These are phyloP conservation scores for Glycine tomentella DNA, from an alignment of 306 rosid genomes.

Conservation along the genomic window DNA sequence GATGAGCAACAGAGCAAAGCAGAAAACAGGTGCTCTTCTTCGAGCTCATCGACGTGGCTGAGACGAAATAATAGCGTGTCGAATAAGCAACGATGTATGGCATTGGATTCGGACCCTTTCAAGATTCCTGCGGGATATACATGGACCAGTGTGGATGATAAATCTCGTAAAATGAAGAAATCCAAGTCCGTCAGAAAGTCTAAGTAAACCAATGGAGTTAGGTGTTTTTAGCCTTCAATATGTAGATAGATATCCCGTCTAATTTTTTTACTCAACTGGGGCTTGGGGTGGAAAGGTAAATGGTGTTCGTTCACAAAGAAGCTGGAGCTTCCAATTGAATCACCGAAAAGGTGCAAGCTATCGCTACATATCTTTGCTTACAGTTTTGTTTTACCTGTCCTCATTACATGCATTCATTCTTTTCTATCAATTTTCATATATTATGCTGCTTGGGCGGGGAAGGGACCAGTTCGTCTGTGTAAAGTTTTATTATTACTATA, in stretches of 20 bases:
- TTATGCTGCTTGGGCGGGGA: no score
- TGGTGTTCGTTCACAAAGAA: no score
- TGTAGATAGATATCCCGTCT: slow-evolving; percentile 46
- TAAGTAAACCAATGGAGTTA: slow-evolving; percentile 47
- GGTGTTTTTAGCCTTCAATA: slow-evolving; percentile 11
- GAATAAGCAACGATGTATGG: slow-evolving; percentile 49
- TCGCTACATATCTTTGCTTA: no score
- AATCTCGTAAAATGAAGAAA: slow-evolving; percentile 70
- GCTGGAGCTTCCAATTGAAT: background rate
- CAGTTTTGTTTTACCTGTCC: no score
- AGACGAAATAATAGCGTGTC: slow-evolving; percentile 68
- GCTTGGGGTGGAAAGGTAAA: background rate
- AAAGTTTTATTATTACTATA: no score
- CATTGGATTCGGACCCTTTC: slow-evolving; percentile 72
- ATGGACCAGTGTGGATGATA: slow-evolving; percentile 75
- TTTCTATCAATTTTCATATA: background rate
- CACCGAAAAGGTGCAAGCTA: no score
- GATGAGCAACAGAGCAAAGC: slow-evolving; percentile 45
- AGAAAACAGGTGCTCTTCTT: slow-evolving; percentile 36
- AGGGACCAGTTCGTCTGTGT: no score
- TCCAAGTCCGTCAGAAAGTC: slow-evolving; percentile 78
- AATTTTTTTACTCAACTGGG: slow-evolving; percentile 39
- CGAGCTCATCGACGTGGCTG: slow-evolving; percentile 59
- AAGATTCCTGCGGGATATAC: slow-evolving; percentile 84
- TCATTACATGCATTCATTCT: slow-evolving; percentile 10